phyloP scores from a whole-genome alignment of 805 yeast genomes.

The Monosporozyma aerobia region DNA sequence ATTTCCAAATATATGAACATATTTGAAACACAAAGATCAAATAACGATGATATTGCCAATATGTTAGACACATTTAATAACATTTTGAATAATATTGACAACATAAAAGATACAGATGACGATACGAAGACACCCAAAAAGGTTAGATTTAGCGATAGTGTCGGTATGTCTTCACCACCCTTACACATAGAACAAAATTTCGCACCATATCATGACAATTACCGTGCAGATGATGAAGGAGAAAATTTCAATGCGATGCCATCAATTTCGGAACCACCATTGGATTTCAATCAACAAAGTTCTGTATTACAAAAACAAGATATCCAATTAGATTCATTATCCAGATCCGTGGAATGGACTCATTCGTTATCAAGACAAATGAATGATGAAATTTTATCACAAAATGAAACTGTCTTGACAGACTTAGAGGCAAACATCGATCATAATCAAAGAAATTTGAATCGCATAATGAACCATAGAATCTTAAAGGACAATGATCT shows the following conservation, averaged over 20 bases:
- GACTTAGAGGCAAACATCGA: constrained; percentile 37
- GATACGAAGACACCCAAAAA: neutral
- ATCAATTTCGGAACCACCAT: neutral
- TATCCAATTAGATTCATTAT: constrained; percentile 31
- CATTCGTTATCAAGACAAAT: constrained; percentile 39
- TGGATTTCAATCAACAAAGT: constrained; percentile 34
- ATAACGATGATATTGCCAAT: neutral
- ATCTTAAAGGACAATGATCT: constrained; percentile 32
- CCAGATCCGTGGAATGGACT: constrained; percentile 37
- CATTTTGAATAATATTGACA: neutral
- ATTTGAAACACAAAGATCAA: neutral
- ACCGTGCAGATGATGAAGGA: neutral
- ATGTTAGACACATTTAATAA: neutral
- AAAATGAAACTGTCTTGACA: constrained; percentile 36
- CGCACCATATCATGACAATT: constrained; percentile 21
- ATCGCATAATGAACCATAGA: constrained; percentile 9
- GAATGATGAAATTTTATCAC: constrained; percentile 39
- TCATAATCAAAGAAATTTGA: constrained; percentile 32
- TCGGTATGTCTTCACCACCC: neutral
- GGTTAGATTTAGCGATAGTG: constrained; percentile 2
- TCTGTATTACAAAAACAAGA: constrained; percentile 43
- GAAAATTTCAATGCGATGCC: neutral
- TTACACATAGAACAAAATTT: constrained; percentile 3
- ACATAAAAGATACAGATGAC: neutral
- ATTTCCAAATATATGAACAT: neutral